phyloP scores from a whole-genome alignment of 257 asterid species.

The Ajuga chamaepitys region DNA sequence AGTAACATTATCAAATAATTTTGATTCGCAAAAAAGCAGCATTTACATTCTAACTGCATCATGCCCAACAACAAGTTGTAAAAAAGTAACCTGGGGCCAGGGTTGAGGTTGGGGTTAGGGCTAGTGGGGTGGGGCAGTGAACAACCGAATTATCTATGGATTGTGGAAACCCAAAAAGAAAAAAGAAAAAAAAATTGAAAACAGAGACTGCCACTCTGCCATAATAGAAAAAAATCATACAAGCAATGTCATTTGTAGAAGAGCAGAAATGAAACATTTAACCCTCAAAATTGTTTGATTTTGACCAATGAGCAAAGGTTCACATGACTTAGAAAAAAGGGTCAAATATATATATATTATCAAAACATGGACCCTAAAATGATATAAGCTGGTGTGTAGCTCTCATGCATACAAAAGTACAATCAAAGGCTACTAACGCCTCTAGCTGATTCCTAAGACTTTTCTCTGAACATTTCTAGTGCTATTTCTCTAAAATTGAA shows the following conservation, averaged over 20 bases:
- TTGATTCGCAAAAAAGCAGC: slow-evolving; percentile 3
- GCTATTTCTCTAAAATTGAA: not conserved
- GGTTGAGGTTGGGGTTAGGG: no score
- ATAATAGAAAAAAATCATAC: not conserved
- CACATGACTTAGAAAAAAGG: not conserved
- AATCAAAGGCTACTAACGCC: not conserved
- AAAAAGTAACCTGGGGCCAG: no score
- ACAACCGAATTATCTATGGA: not conserved
- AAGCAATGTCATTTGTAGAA: not conserved
- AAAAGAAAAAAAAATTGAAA: no score
- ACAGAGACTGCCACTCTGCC: not conserved
- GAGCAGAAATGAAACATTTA: not conserved
- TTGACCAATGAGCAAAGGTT: not conserved
- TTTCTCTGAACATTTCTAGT: not conserved
- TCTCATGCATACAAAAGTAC: not conserved
- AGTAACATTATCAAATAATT: slow-evolving; percentile 22
- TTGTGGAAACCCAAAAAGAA: not conserved
- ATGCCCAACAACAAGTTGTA: not conserved
- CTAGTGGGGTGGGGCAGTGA: not conserved
- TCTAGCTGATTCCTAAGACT: not conserved
- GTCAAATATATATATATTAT: no score
- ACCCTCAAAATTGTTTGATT: not conserved
- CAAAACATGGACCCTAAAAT: not conserved
- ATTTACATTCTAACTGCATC: slow-evolving; percentile 1
- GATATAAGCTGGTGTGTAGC: not conserved